Evolutionary conservation across 805 yeast genomes (phyloP), one percentile per base, ranked within the genome.

Genomic region (Wickerhamiella dianesei): DNA sequence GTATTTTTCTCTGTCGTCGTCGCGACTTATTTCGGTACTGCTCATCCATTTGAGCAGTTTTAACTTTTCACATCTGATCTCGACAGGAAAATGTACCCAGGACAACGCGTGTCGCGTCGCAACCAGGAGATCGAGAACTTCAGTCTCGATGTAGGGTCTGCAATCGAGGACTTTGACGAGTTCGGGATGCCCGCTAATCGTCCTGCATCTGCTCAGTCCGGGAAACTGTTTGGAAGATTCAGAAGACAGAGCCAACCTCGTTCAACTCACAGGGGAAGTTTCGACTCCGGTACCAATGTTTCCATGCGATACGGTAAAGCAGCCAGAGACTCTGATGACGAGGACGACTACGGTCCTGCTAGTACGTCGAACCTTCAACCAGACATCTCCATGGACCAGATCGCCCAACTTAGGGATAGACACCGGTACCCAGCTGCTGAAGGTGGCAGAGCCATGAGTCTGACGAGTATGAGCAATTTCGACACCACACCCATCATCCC

Each of bases 401-500:
- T 53, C n/a, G 17, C 50, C 14, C 18, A 37, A n/a, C 35, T 63
- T 2, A 49, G 64, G 18, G 67, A 60, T 50, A 53, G 66, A n/a
- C 64, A 60, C 47, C 50, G 67, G 19, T 63, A 64, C 51, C 66
- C 67, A 1, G 51, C 59, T 17, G 39, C 55, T 17, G 49, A 48
- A 44, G 17, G 17, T 6, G n/a, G 25, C 16, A 50, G 64, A 6
- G 52, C 65, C 17, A 56, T 59, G 62, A 55, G 62, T 6, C 55
- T 61, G 44, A 55, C 58, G n/a, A 46, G 59, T 21, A 59, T 58
- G 62, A 56, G 62, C 18, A 49, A 48, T 35, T 58, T 53, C 47
- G 67, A 64, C 49, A 56, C 67, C 5, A 58, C 67, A 21, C 67
- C 67, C 18, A 51, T 63, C 36, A 62, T 64, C 41, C 67, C 67